Percentiles rank a stretch among this genome's conserved stretches.
Evolutionary conservation across 805 yeast genomes (phyloP).

Genomic region (Kluyveromyces aestuarii): DNA sequence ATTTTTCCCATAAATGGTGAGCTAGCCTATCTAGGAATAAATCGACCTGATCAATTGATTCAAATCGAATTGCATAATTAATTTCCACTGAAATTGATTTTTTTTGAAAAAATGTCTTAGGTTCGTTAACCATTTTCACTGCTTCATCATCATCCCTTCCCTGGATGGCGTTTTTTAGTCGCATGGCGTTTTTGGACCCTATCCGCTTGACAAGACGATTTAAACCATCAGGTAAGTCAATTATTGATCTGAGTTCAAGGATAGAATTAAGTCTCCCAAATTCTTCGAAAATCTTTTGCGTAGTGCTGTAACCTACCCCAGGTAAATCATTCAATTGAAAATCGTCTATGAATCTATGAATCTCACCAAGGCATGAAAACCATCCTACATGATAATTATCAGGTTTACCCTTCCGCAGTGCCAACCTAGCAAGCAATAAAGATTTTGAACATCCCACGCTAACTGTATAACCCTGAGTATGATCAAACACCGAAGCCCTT

Average conservation of each 20-base stretch:
- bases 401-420: slow-evolving; percentile 73
- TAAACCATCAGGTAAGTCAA: slow-evolving; percentile 2
- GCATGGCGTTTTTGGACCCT: slow-evolving; percentile 66
- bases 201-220: slow-evolving; percentile 27
- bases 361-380: slow-evolving; percentile 30
- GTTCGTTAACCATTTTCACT: slow-evolving; percentile 42
- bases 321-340: slow-evolving; percentile 39
- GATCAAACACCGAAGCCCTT: slow-evolving; percentile 31
- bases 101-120: slow-evolving; percentile 41
- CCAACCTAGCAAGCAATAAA: slow-evolving; percentile 68
- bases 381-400: slow-evolving; percentile 43
- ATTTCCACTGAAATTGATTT: slow-evolving; percentile 83
- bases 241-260: slow-evolving; percentile 1
- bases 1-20: slow-evolving; percentile 47
- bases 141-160: slow-evolving; percentile 58
- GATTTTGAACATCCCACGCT: slow-evolving; percentile 75
- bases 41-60: slow-evolving; percentile 51
- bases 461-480: slow-evolving; percentile 52
- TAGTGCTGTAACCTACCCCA: slow-evolving; percentile 50
- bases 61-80: slow-evolving; percentile 82
- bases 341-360: slow-evolving; percentile 23
- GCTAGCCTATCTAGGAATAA: slow-evolving; percentile 49
- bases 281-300: slow-evolving; percentile 24
- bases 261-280: neutral
- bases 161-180: slow-evolving; percentile 46